Conservation (phyloP, 176 grass and related monocot genomes). For the Lolium perenne region DNA sequence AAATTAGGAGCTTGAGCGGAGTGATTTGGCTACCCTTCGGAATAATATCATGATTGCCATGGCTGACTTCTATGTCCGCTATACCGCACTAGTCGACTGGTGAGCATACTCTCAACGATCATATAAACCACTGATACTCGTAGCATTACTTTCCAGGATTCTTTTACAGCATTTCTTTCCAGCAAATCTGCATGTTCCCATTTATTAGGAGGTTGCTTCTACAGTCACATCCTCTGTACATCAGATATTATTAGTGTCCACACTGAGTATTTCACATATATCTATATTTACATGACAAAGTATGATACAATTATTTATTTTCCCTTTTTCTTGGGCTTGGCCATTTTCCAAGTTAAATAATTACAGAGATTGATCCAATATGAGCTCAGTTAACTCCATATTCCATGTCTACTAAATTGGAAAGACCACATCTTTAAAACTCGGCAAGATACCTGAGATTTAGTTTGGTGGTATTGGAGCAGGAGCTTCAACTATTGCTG, state of each 20-base stretch:
- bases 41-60: constrained; percentile 94
- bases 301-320: neutral
- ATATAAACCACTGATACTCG: constrained; percentile 9
- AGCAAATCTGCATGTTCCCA: constrained; percentile 10
- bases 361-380: constrained; percentile 18
- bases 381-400: neutral
- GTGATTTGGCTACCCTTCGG: constrained; percentile 79
- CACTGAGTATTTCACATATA: neutral
- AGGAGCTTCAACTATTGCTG: constrained; percentile 1
- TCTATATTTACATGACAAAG: neutral
- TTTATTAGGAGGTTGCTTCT: constrained; percentile 15
- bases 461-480: neutral
- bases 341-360: neutral
- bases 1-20: constrained; percentile 90
- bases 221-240: constrained; percentile 6
- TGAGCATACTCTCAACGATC: constrained; percentile 48
- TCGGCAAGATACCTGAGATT: neutral
- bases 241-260: neutral
- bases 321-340: constrained; percentile 22
- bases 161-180: neutral
- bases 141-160: constrained; percentile 33
- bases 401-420: too few relatives aligned
- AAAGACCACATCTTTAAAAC: too few relatives aligned
- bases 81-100: constrained; percentile 93
- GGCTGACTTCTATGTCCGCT: constrained; percentile 97